These are phyloP conservation scores for Skeletonema marinoi DNA, from an alignment of 108 stramenopile species.

Conservation along the genomic window DNA sequence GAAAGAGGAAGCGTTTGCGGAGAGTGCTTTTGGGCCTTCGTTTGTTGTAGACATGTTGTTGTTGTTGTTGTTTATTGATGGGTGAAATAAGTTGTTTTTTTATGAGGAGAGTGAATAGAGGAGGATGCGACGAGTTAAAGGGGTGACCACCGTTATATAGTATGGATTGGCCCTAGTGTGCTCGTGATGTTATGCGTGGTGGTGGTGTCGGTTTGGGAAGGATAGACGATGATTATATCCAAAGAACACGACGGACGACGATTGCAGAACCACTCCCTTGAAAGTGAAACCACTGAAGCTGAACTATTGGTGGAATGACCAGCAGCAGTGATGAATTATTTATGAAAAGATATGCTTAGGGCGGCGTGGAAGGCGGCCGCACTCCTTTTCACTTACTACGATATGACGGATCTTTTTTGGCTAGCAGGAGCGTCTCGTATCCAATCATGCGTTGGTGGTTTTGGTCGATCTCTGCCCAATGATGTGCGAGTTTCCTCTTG, in stretches of 20 bases:
- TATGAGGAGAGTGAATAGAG: background rate
- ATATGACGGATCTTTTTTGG: background rate
- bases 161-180: background rate
- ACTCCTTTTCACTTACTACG: background rate
- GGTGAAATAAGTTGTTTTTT: background rate
- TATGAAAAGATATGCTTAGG: background rate
- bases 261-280: too few relatives aligned
- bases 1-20: slow-evolving; percentile 16
- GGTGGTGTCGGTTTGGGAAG: background rate
- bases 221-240: too few relatives aligned
- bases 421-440: background rate
- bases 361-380: background rate
- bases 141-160: background rate
- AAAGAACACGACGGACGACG: too few relatives aligned
- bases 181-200: background rate
- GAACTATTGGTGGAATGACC: too few relatives aligned
- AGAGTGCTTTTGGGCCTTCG: slow-evolving; percentile 9
- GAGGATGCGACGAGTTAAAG: background rate
- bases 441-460: background rate
- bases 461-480: background rate
- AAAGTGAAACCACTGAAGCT: too few relatives aligned
- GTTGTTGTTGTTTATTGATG: background rate
- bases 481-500: background rate
- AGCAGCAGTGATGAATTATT: background rate
- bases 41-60: background rate